Evolutionary conservation across 768 basidiomycete species (phyloP).

Genomic region (Naganishia vishniacii): DNA sequence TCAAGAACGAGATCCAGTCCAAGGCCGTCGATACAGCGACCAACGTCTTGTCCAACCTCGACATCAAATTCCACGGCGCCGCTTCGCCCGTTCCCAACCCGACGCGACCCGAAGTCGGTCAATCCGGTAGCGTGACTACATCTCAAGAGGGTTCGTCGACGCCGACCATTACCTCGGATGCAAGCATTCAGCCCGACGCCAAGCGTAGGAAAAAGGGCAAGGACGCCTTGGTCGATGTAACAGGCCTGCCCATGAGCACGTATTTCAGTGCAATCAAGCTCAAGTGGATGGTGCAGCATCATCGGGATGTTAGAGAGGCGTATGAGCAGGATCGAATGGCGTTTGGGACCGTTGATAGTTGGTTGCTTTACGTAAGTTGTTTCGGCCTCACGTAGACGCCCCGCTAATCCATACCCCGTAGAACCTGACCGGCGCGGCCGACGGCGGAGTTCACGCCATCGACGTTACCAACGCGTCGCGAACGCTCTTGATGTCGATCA

Average conservation of each 20-base stretch:
- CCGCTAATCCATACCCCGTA: constrained; percentile 38
- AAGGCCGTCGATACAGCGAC: constrained; percentile 6
- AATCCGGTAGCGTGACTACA: constrained; percentile 7
- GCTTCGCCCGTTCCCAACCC: constrained; percentile 6
- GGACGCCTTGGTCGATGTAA: constrained; percentile 50
- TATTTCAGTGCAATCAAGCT: constrained; percentile 97
- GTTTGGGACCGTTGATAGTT: constrained; percentile 95
- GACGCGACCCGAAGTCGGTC: not conserved
- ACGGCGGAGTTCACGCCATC: constrained; percentile 68
- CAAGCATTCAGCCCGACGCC: constrained; percentile 24
- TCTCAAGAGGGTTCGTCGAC: constrained; percentile 9
- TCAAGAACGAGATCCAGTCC: constrained; percentile 11
- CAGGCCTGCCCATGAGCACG: constrained; percentile 88
- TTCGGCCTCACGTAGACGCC: not conserved
- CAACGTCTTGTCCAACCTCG: not conserved
- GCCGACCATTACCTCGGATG: constrained; percentile 12
- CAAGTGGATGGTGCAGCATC: constrained; percentile 91
- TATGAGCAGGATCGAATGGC: constrained; percentile 73
- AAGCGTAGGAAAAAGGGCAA: constrained; percentile 37
- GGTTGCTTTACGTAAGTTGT: constrained; percentile 74
- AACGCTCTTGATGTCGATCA: constrained; percentile 81
- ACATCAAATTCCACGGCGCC: constrained; percentile 1
- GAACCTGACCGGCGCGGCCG: constrained; percentile 76
- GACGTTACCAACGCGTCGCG: constrained; percentile 96
- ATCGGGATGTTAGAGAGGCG: constrained; percentile 67